Conservation (phyloP, 495 filamentous ascomycete genomes). For the Glonium stellatum region DNA sequence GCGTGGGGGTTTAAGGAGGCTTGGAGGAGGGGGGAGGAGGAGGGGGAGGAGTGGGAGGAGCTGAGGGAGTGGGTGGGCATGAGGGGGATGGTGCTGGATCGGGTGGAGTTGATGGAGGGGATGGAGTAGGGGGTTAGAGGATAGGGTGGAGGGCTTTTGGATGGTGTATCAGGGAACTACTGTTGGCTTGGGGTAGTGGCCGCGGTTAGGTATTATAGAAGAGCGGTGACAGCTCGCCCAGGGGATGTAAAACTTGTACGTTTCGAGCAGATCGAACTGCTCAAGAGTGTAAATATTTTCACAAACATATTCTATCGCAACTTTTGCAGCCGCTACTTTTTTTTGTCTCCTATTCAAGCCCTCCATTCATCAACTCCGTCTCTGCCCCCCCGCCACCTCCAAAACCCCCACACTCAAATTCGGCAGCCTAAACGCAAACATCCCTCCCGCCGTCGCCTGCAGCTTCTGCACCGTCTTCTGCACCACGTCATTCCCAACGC, state of each 20-base stretch:
- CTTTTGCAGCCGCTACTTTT: no score
- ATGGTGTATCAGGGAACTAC: background rate
- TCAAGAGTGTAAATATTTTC: no score
- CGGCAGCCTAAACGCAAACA: conserved; percentile 43
- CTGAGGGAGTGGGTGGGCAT: conserved; percentile 71
- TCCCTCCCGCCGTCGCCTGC: conserved; percentile 40
- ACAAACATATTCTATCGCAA: no score
- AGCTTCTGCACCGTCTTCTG: conserved; percentile 41
- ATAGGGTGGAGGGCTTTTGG: background rate
- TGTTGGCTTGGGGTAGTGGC: no score
- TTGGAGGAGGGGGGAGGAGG: conserved; percentile 79
- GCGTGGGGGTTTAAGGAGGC: conserved; percentile 83
- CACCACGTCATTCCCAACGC: conserved; percentile 40
- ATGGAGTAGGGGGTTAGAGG: conserved; percentile 54
- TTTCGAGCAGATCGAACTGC: no score
- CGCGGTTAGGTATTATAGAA: no score
- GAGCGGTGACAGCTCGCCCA: no score
- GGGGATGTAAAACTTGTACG: no score
- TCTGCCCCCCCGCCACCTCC: background rate
- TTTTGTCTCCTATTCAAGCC: no score
- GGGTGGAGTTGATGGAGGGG: conserved; percentile 78
- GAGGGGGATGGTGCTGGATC: conserved; percentile 84
- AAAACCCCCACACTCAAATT: conserved; percentile 49
- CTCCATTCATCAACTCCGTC: background rate
- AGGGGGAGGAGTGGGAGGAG: conserved; percentile 79